Evolutionary conservation across 108 stramenopile species (phyloP).

Genomic region (Skeletonema potamos): DNA sequence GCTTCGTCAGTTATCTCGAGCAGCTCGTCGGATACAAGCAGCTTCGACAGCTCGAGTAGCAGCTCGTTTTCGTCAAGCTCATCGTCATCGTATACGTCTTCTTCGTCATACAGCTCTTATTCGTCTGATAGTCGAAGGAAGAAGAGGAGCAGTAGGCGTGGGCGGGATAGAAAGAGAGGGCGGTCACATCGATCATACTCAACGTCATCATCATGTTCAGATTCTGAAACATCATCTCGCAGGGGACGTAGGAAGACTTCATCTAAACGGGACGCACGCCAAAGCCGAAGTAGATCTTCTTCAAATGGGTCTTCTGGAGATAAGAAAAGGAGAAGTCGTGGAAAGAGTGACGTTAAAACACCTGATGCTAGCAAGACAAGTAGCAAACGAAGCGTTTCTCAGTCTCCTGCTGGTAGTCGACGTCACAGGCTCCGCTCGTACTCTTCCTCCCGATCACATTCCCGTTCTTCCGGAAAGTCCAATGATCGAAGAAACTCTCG

Average conservation of each 20-base stretch:
- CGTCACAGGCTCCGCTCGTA: background rate
- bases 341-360: background rate
- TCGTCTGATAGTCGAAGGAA: constrained; percentile 29
- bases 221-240: background rate
- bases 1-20: constrained; percentile 41
- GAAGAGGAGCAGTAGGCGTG: constrained; percentile 24
- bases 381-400: constrained; percentile 8
- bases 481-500: background rate
- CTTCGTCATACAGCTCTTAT: constrained; percentile 53
- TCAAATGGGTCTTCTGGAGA: background rate
- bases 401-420: constrained; percentile 3
- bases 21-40: constrained; percentile 53
- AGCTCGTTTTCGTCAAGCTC: constrained; percentile 37
- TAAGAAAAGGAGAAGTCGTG: background rate
- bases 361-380: constrained; percentile 2
- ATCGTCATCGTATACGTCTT: constrained; percentile 48
- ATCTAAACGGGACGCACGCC: constrained; percentile 9
- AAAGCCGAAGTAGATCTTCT: background rate
- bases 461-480: background rate
- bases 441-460: constrained; percentile 17
- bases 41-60: constrained; percentile 49
- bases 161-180: constrained; percentile 18
- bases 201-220: constrained; percentile 25
- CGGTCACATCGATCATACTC: constrained; percentile 23
- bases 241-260: constrained; percentile 11